Evolutionary conservation across 2,329 filamentous ascomycete genomes (phyloP).

Genomic region (Colletotrichum destructivum): DNA sequence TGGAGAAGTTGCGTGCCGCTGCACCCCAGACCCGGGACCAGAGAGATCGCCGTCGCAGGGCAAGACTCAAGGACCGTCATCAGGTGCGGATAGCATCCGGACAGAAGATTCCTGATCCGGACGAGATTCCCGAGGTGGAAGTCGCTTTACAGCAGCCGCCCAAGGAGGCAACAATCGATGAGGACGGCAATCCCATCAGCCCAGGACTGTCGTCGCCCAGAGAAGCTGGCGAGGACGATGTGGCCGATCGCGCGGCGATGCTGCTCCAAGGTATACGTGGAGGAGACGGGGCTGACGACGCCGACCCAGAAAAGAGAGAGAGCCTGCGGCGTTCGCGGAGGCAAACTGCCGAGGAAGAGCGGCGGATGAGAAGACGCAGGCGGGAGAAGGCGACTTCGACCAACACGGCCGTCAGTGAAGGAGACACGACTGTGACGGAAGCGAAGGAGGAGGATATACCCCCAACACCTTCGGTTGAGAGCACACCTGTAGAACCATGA

Average conservation of each 20-base stretch:
- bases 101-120: conserved; percentile 85
- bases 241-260: conserved; percentile 87
- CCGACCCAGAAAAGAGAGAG: conserved; percentile 67
- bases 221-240: conserved; percentile 75
- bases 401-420: conserved; percentile 47
- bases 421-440: conserved; percentile 37
- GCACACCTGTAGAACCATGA: conserved; percentile 43
- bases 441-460: conserved; percentile 42
- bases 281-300: conserved; percentile 70
- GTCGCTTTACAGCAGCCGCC: conserved; percentile 53
- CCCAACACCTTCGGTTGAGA: conserved; percentile 41
- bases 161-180: conserved; percentile 57
- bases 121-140: conserved; percentile 73
- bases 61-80: conserved; percentile 90
- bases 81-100: conserved; percentile 92
- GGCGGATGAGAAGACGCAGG: conserved; percentile 76
- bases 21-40: conserved; percentile 92
- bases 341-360: conserved; percentile 85
- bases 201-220: conserved; percentile 63
- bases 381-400: conserved; percentile 70
- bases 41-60: conserved; percentile 87
- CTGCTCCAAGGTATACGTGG: conserved; percentile 87
- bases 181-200: conserved; percentile 67
- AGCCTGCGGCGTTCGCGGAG: conserved; percentile 73
- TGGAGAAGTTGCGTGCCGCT: conserved; percentile 94